phyloP scores from a whole-genome alignment of 768 basidiomycete species.

The Crepidotus variabilis region DNA sequence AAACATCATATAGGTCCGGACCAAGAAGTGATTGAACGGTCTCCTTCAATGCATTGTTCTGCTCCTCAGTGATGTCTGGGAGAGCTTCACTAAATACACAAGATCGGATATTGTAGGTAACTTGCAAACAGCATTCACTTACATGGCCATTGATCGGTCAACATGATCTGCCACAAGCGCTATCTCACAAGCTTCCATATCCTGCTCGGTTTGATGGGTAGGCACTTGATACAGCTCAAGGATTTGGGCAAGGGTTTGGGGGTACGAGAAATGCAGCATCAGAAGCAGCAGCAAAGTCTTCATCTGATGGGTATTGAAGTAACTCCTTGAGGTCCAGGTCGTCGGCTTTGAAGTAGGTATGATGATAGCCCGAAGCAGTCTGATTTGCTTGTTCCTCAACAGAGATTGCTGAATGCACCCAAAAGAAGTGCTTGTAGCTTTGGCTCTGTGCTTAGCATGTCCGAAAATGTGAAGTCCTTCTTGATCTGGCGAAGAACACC shows the following conservation, averaged over 20 bases:
- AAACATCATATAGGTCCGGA: too few relatives aligned
- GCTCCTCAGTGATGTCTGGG: too few relatives aligned
- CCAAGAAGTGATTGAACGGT: too few relatives aligned
- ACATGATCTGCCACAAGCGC: constrained; percentile 14
- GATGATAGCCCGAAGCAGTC: constrained; percentile 16
- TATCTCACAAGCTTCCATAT: constrained; percentile 13
- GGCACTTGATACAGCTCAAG: constrained; percentile 3
- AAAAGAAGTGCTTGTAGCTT: constrained; percentile 16
- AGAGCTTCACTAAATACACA: too few relatives aligned
- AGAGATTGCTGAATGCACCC: constrained; percentile 7
- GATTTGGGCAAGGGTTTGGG: constrained; percentile 7
- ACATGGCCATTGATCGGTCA: constrained; percentile 9
- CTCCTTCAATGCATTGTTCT: too few relatives aligned
- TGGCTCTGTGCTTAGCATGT: constrained; percentile 16
- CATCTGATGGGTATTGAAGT: constrained; percentile 14
- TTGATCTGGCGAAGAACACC: constrained; percentile 17
- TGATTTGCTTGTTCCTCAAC: constrained; percentile 11
- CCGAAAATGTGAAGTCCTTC: constrained; percentile 18
- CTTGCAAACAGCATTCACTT: background rate
- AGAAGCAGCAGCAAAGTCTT: constrained; percentile 10
- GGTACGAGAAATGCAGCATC: constrained; percentile 6
- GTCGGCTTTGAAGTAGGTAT: constrained; percentile 15
- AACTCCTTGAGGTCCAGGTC: constrained; percentile 12
- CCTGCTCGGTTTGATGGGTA: background rate
- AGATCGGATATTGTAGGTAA: too few relatives aligned